A percentile compares a stretch with the other conserved stretches of the same genome.
Conservation (phyloP, 2,329 filamentous ascomycete species). For the Drechslerella coelobrocha region DNA sequence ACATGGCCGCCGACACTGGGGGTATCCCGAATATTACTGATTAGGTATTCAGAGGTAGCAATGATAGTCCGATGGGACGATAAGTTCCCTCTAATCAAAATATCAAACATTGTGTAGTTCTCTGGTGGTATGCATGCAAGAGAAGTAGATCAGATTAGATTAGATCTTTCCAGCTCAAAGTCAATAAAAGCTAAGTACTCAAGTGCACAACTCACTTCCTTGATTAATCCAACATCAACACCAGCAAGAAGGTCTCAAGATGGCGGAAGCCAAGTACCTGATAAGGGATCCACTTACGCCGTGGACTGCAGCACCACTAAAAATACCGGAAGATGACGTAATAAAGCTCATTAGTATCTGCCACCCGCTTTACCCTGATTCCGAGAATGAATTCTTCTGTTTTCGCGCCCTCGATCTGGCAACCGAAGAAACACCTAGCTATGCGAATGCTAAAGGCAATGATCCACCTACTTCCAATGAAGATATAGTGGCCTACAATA, state of each 20-base stretch:
- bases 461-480: not conserved
- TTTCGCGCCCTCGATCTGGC: not conserved
- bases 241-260: not conserved
- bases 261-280: not conserved
- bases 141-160: not conserved
- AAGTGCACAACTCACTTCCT: not conserved
- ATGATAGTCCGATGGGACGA: too few species aligned
- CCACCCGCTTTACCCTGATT: not conserved
- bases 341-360: not conserved
- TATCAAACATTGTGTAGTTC: not conserved
- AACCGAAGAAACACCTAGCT: not conserved
- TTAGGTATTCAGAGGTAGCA: too few species aligned
- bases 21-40: too few species aligned
- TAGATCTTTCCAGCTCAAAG: not conserved
- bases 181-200: not conserved
- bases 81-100: too few species aligned
- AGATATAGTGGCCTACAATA: not conserved
- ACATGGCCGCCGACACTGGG: too few species aligned
- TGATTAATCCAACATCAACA: not conserved
- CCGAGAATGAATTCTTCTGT: constrained; percentile 1
- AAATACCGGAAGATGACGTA: not conserved
- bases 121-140: not conserved
- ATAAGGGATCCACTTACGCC: constrained; percentile 1
- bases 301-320: not conserved
- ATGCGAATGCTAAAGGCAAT: not conserved